phyloP scores from a whole-genome alignment of 495 filamentous ascomycete genomes.

The Penicillium roqueforti region DNA sequence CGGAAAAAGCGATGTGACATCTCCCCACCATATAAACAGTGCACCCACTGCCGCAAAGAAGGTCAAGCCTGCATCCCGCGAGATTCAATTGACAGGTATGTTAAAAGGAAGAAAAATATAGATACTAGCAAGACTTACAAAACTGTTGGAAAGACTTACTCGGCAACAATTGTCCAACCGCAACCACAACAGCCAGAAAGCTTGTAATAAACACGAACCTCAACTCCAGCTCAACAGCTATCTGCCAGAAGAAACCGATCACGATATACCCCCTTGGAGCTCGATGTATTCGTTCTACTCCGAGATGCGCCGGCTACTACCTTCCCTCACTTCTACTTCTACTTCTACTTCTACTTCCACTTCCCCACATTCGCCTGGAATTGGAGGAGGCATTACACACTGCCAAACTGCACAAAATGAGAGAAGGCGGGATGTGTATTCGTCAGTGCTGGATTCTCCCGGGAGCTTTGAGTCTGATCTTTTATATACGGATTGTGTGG shows the following conservation, averaged over 20 bases:
- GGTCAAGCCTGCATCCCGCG: constrained; percentile 11
- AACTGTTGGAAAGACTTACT: background rate
- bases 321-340: background rate
- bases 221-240: background rate
- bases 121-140: background rate
- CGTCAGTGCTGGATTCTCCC: background rate
- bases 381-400: background rate
- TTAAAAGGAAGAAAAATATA: background rate
- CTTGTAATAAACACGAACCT: background rate
- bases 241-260: background rate
- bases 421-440: background rate
- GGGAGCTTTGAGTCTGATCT: background rate
- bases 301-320: constrained; percentile 10
- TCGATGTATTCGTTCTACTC: constrained; percentile 1
- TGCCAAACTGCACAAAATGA: background rate
- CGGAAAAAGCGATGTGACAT: constrained; percentile 19
- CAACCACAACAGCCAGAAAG: background rate
- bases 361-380: background rate
- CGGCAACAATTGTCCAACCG: background rate
- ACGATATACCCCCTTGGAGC: constrained; percentile 5
- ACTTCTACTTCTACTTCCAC: background rate
- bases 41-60: constrained; percentile 15
- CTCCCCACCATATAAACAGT: constrained; percentile 6
- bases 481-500: background rate
- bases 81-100: constrained; percentile 13